phyloP scores from a whole-genome alignment of 345 rosid genomes.

The Melaleuca alternifolia region DNA sequence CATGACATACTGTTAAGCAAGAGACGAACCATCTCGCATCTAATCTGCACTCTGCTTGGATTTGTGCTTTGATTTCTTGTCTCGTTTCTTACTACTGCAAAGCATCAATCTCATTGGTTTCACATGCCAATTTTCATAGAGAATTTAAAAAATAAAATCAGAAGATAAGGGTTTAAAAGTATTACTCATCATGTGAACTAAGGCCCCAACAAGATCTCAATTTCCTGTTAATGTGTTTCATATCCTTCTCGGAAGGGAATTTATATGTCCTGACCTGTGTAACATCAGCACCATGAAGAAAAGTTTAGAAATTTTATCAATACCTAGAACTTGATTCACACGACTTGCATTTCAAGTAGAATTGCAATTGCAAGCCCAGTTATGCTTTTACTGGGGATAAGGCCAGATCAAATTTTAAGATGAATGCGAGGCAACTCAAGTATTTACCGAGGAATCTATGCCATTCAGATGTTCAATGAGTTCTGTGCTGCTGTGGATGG shows the following conservation, averaged over 20 bases:
- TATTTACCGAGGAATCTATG: conserved; percentile 52
- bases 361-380: not conserved
- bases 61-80: conserved; percentile 86
- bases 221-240: conserved; percentile 93
- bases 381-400: not conserved
- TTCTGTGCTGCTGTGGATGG: conserved; percentile 38
- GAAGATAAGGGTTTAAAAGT: not conserved
- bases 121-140: not conserved
- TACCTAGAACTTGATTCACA: not conserved
- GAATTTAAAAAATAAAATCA: not conserved
- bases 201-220: conserved; percentile 91
- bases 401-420: not conserved
- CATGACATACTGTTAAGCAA: conserved; percentile 3
- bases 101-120: not conserved
- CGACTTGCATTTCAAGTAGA: not conserved
- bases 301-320: not conserved
- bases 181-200: conserved; percentile 71
- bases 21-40: conserved; percentile 20
- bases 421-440: not conserved
- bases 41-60: conserved; percentile 50
- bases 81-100: conserved; percentile 64
- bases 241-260: conserved; percentile 85
- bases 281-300: not conserved
- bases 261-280: conserved; percentile 51
- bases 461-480: conserved; percentile 40